Base-by-base conservation (phyloP, 2,329 filamentous ascomycete species). In the Cordyceps tenuipes region DNA sequence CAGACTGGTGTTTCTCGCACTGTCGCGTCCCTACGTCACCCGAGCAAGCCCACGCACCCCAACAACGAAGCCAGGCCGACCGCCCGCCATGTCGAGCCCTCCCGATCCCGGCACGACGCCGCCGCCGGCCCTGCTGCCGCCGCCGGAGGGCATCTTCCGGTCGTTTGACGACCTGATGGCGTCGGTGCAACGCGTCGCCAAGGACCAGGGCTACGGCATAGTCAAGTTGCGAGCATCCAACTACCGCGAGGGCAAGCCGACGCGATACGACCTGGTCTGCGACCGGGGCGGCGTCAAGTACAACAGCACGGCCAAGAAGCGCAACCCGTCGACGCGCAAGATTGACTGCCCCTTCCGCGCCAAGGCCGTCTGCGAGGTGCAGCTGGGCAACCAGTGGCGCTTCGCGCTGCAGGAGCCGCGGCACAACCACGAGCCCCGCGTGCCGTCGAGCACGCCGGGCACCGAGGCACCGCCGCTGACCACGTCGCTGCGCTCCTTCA, bases 231-330 rank as follows among this genome's bases (percentile, higher is more conserved):
- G 82, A 41, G 82, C 82, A 5, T 84, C 82, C 66, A 85, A 85
- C 71, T 85, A 85, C 65, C 82, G 82, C 49, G 82, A 85, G 58
- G 79, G 81, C 62, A 84, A 84, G 65, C 82, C 82, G 1, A 85
- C 82, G 21, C 79, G 82, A 17, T 85, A 84, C 70, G 82, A 85
- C 63, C 75, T 85, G 12, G 82, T 85, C 39, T 85, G 82, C 71
- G 82, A 85, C 64, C 81, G 82, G 46, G 82, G 82, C 58, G 82
- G 82, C 62, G 82, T 85, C 68, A 85, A 85, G 71, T 85, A 85
- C 72, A 83, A 76, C 73, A 85, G 82, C 71, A 85, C 82, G 1
- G 82, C 82, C 8, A 85, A 85, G 76, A 85, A 85, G 73, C 79
- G 82, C 60, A 85, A 83, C 65, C 82, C 82, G 1, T 84, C 81